Conservation (phyloP, 2,329 filamentous ascomycete species). For the Fusarium continuum region DNA sequence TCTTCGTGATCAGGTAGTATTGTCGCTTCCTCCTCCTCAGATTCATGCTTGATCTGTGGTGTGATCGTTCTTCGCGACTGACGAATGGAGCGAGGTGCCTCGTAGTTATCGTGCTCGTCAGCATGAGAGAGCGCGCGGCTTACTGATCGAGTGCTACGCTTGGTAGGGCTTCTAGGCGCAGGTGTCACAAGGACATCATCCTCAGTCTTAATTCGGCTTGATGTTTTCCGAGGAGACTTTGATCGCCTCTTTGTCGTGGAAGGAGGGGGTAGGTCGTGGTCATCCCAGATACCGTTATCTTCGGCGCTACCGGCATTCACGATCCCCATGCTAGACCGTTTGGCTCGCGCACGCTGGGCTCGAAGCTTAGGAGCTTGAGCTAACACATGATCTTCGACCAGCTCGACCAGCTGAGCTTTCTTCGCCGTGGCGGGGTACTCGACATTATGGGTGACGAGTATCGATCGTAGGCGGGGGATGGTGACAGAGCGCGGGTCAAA, state of each 20-base stretch:
- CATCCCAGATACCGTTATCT: slow-evolving; percentile 69
- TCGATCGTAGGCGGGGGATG: slow-evolving; percentile 86
- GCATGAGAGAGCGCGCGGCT: slow-evolving; percentile 64
- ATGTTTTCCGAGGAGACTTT: slow-evolving; percentile 64
- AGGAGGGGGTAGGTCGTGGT: slow-evolving; percentile 64
- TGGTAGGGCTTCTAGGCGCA: slow-evolving; percentile 58
- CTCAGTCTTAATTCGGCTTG: slow-evolving; percentile 62
- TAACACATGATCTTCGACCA: slow-evolving; percentile 82
- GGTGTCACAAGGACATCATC: slow-evolving; percentile 56
- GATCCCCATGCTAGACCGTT: slow-evolving; percentile 89
- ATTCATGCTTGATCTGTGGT: slow-evolving; percentile 64
- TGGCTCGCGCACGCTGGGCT: slow-evolving; percentile 77
- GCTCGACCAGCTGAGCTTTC: slow-evolving; percentile 85
- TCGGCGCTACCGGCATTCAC: slow-evolving; percentile 72
- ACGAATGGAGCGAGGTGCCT: slow-evolving; percentile 54
- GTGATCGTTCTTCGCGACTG: slow-evolving; percentile 62
- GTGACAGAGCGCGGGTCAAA: slow-evolving; percentile 88
- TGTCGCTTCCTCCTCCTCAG: slow-evolving; percentile 51
- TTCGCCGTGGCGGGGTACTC: slow-evolving; percentile 89
- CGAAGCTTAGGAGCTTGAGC: slow-evolving; percentile 83
- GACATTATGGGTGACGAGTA: slow-evolving; percentile 89
- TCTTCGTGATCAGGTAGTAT: slow-evolving; percentile 52
- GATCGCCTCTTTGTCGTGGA: slow-evolving; percentile 61
- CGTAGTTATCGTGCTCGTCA: slow-evolving; percentile 57
- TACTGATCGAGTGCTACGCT: slow-evolving; percentile 62